Conservation (phyloP, 1,284 basidiomycete genomes). For the Rhodotorula sp. region DNA sequence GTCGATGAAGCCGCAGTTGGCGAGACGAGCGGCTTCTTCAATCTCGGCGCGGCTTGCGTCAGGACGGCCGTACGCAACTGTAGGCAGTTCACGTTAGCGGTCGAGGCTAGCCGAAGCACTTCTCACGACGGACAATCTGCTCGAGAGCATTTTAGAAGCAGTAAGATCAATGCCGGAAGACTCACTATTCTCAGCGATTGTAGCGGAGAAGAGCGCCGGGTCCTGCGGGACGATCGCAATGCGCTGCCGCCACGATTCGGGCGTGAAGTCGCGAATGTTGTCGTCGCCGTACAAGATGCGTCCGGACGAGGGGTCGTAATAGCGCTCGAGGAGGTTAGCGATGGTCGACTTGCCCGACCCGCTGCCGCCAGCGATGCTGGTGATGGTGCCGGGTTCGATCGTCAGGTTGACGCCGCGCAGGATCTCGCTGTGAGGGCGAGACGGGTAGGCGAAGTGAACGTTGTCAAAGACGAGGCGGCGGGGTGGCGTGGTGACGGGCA, state of each 20-base stretch:
- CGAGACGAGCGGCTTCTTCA: slow-evolving; percentile 78
- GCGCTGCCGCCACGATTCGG: slow-evolving; percentile 76
- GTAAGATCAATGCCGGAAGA: neutral
- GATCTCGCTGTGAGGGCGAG: slow-evolving; percentile 68
- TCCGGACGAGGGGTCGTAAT: slow-evolving; percentile 86
- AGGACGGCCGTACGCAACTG: slow-evolving; percentile 84
- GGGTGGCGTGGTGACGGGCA: slow-evolving; percentile 50
- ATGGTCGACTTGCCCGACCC: slow-evolving; percentile 71
- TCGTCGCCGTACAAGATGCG: slow-evolving; percentile 63
- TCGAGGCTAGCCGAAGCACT: too few relatives aligned
- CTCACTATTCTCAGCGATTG: slow-evolving; percentile 43
- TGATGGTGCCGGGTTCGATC: slow-evolving; percentile 59
- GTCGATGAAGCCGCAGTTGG: slow-evolving; percentile 89
- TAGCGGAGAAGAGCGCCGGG: slow-evolving; percentile 42
- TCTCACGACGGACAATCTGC: too few relatives aligned
- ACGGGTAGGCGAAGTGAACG: slow-evolving; percentile 78
- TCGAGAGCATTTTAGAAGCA: too few relatives aligned
- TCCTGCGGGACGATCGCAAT: slow-evolving; percentile 84
- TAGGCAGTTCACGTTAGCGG: slow-evolving; percentile 2
- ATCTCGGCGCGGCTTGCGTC: slow-evolving; percentile 75
- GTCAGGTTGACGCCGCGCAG: slow-evolving; percentile 65
- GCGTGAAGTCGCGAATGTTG: slow-evolving; percentile 80
- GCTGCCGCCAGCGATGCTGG: slow-evolving; percentile 49
- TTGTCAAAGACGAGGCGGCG: slow-evolving; percentile 68
- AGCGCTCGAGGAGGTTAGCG: slow-evolving; percentile 81